These are phyloP conservation scores for Zoysia pacifica DNA, from an alignment of 176 grass and related monocot genomes.

Conservation along the genomic window DNA sequence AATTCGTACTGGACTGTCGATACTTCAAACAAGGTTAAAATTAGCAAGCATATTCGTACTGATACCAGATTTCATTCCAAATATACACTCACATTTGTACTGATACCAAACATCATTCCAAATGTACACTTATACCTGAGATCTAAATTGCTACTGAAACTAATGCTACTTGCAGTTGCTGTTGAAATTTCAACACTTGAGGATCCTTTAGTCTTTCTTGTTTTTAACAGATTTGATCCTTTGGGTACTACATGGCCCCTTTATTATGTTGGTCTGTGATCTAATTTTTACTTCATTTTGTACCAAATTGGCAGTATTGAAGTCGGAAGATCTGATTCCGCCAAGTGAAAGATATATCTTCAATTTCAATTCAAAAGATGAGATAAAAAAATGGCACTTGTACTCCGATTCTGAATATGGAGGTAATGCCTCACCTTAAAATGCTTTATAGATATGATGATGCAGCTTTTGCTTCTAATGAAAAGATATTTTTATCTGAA, in stretches of 20 bases:
- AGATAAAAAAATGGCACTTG: slow-evolving; percentile 89
- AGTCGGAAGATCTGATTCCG: slow-evolving; percentile 78
- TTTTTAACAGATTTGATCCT: slow-evolving; percentile 16
- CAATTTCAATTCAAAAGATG: slow-evolving; percentile 83
- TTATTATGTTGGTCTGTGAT: neutral
- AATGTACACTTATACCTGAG: too few relatives aligned
- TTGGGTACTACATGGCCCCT: neutral
- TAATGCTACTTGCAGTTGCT: neutral
- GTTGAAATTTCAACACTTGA: neutral
- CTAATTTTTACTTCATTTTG: neutral
- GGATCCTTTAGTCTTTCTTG: neutral
- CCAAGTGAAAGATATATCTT: slow-evolving; percentile 81
- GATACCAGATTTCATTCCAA: too few relatives aligned
- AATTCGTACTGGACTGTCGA: neutral
- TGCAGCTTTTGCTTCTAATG: neutral
- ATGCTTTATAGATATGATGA: neutral
- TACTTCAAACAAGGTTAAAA: neutral
- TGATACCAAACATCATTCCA: too few relatives aligned
- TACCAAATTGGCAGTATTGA: slow-evolving; percentile 66
- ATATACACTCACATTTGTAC: neutral
- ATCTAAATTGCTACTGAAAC: neutral
- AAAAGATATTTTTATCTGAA: neutral
- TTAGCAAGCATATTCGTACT: too few relatives aligned
- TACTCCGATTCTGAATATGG: slow-evolving; percentile 91
- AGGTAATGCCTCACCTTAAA: slow-evolving; percentile 49